Conservation (phyloP, 805 yeast genomes). For the Isabelozyma gotoi region DNA sequence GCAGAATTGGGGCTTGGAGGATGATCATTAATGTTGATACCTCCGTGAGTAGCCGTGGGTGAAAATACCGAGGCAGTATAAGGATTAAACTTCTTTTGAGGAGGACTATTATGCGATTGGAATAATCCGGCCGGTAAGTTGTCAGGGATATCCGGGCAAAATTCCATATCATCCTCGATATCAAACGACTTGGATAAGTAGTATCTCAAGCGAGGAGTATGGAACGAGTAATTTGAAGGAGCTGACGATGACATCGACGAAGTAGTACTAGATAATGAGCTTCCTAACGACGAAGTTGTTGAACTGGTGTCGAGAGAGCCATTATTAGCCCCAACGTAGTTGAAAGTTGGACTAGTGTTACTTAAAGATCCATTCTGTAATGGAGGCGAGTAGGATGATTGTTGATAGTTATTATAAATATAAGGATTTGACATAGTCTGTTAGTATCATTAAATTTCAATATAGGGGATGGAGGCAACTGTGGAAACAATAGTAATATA, state of each 20-base stretch:
- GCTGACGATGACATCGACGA: slow-evolving; percentile 1
- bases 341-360: slow-evolving; percentile 30
- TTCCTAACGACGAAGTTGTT: slow-evolving; percentile 10
- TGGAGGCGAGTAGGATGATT: slow-evolving; percentile 26
- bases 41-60: slow-evolving; percentile 30
- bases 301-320: slow-evolving; percentile 5
- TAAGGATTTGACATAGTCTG: slow-evolving; percentile 34
- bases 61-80: slow-evolving; percentile 64
- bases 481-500: neutral
- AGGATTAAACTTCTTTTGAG: slow-evolving; percentile 59
- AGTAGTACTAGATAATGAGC: slow-evolving; percentile 7
- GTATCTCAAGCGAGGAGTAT: slow-evolving; percentile 52
- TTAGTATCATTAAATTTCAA: neutral
- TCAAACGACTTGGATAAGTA: slow-evolving; percentile 62
- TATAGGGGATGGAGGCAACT: too few species aligned
- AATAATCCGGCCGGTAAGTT: slow-evolving; percentile 1
- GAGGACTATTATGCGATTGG: slow-evolving; percentile 23
- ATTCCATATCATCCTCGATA: slow-evolving; percentile 61
- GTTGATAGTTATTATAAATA: slow-evolving; percentile 31
- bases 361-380: slow-evolving; percentile 16
- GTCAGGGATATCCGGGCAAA: slow-evolving; percentile 59
- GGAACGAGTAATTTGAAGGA: slow-evolving; percentile 34
- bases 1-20: slow-evolving; percentile 12
- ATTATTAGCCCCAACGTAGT: slow-evolving; percentile 13
- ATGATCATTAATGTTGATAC: slow-evolving; percentile 15